Base-by-base conservation (phyloP, 495 filamentous ascomycete species). In the Darksidea phi region DNA sequence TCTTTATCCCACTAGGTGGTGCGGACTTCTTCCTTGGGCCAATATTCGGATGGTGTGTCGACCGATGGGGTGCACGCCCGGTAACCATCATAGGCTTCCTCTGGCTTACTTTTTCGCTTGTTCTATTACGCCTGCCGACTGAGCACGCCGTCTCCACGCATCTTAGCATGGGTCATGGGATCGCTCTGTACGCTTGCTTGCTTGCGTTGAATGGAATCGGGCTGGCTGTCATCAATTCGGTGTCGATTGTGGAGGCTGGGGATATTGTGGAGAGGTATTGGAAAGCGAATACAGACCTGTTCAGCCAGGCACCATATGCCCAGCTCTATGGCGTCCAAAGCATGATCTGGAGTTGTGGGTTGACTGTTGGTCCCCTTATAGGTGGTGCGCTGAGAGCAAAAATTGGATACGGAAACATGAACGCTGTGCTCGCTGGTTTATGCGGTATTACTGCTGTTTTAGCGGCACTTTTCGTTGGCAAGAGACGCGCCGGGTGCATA, bases 371-470 rank as follows among this genome's bases (percentile, higher is more conserved):
- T 0, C 82, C 82, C 15, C 32, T 83, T 20, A 47, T 79, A 3
- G 73, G 74, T 1, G 82, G 80, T 0, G 54, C 48, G 6, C 59
- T 84, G 56, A 82, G 74, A 51, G 77, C 82, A 32, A 57, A 45
- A 7, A 71, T 83, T 37, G 82, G 81, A 1, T 84, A 82, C 63
- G 80, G 82, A 17, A 79, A 83, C 63, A 84, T 84, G 82, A 83
- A 81, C 66, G 67, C 76, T 6, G 75, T 81, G 8, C 60, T 83
- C 36, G 82, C 78, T 2, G 70, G 64, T 0, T 58, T 82, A 24
- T 76, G 75, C 60, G 70, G 64, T n/a, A 41, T 76, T 2, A 80
- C 76, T 6, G 74, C 80, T 20, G 59, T 69, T 18, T 52, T 80
- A n/a, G 76, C 74, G 10, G 76, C 74, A 57, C 47, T 80, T 17